Conservation (phyloP, 2,329 filamentous ascomycete genomes). For the Rhynchosporium graminicola region DNA sequence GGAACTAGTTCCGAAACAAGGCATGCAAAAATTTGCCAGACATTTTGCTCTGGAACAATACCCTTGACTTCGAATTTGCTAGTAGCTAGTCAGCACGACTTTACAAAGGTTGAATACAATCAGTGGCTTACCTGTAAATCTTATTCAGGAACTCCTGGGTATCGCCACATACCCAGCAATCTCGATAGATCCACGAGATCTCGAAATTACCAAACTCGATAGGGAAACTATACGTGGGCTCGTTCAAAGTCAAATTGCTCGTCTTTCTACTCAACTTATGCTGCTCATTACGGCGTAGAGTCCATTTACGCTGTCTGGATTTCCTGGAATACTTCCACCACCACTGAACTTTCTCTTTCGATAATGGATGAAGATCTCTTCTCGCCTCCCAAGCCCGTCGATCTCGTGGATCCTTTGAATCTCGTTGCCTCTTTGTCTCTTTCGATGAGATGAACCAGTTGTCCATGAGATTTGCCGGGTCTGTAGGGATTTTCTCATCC, state of each 20-base stretch:
- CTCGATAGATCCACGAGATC: constrained; percentile 23
- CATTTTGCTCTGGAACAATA: constrained; percentile 20
- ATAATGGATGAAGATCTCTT: constrained; percentile 15
- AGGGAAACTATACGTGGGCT: constrained; percentile 3
- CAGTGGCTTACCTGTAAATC: constrained; percentile 16
- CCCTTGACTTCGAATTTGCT: constrained; percentile 14
- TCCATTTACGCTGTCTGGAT: constrained; percentile 11
- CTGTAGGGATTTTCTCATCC: constrained; percentile 17
- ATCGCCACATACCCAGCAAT: constrained; percentile 19
- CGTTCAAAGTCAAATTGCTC: constrained; percentile 1
- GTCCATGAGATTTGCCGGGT: constrained; percentile 24
- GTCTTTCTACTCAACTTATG: constrained; percentile 11
- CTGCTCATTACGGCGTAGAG: constrained; percentile 1
- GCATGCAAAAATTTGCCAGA: constrained; percentile 25
- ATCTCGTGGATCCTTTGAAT: constrained; percentile 8
- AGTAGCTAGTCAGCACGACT: not conserved
- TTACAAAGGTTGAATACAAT: not conserved
- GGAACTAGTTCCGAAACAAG: constrained; percentile 24
- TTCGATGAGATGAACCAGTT: constrained; percentile 23
- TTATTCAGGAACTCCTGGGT: constrained; percentile 17
- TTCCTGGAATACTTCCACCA: constrained; percentile 13
- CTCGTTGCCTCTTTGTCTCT: constrained; percentile 12
- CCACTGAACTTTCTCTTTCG: constrained; percentile 3
- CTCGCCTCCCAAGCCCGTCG: constrained; percentile 17
- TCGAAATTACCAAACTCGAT: constrained; percentile 23